Percentiles rank a stretch among this genome's conserved stretches.
These are phyloP conservation scores for Colletotrichum navitas DNA, from an alignment of 2,329 filamentous ascomycete genomes.

Conservation along the genomic window DNA sequence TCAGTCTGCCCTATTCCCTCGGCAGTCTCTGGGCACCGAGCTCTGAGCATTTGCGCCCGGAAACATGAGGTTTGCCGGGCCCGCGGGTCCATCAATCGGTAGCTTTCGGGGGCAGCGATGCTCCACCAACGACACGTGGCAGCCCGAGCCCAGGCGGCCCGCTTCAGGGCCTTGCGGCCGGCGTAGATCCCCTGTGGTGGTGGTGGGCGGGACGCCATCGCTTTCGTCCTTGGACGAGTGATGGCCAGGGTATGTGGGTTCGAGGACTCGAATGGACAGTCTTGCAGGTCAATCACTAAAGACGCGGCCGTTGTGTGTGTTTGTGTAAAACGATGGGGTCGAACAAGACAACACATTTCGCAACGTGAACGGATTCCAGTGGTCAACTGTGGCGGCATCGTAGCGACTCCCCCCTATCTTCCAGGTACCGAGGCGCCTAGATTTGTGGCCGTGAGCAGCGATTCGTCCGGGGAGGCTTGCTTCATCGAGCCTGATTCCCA, in stretches of 20 bases:
- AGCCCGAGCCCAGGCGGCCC: slow-evolving; percentile 18
- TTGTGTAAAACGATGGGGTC: background rate
- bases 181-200: slow-evolving; percentile 14
- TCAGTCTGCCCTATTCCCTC: background rate
- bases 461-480: background rate
- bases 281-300: background rate
- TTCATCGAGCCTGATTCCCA: background rate
- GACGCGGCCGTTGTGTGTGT: background rate
- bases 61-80: too few relatives aligned
- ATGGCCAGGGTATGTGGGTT: background rate
- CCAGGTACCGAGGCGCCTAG: background rate
- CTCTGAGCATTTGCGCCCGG: too few relatives aligned
- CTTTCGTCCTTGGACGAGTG: background rate
- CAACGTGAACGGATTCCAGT: background rate
- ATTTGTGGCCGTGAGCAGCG: background rate
- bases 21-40: background rate
- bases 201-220: slow-evolving; percentile 13
- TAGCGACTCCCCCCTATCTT: background rate
- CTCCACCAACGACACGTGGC: slow-evolving; percentile 32
- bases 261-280: too few relatives aligned
- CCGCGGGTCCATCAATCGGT: slow-evolving; percentile 7
- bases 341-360: background rate
- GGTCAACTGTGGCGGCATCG: background rate
- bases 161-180: slow-evolving; percentile 16
- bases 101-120: slow-evolving; percentile 24